Base-by-base conservation (phyloP, 1,284 basidiomycete genomes). In the Takashimella tepidaria region DNA sequence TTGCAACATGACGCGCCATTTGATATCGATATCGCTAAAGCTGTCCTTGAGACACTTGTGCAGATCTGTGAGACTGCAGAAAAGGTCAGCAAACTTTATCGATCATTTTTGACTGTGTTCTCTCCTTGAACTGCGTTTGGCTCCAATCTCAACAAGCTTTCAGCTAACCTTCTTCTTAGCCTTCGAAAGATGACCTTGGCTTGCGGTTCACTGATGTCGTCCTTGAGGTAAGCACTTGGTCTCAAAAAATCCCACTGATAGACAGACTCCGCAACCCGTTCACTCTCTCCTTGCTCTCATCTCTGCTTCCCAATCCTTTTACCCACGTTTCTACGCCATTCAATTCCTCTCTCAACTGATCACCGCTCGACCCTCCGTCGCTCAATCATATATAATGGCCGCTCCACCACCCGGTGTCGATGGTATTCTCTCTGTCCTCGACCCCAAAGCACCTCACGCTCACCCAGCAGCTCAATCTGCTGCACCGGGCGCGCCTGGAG, bases 11-110 rank as follows among this genome's bases (percentile, higher is more conserved):
- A 96, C 68, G 87, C 90, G 0, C 85, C 89, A 61, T 82, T 90
- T 50, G 92, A 97, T 70, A 80, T 84, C 8, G 92, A 96, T 65
- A 90, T 88, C 54, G 91, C 87, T 1, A 93, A 90, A 71, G 92
- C 91, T 8, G 85, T 87, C 6, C 77, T 97, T 62, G 92, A 96
- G 76, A 93, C 91, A 1, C 75, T 96, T 55, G 83, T 84, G 73
- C 69, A 69, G 53, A 58, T 75, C 51, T 72, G 69, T 46, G 74
- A 76, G 48, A 66, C 68, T 0, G 62, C 64, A 5, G 73, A 75
- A 42, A 73, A 73, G 69, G 71, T 69, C 22, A 52, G 62, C 49
- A 44, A 19, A 23, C 40, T 22, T 40, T 8, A 43, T 3, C 40
- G 37, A 13, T 37, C 8, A 31, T 45, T n/a, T 50, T 3, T 22